Percentiles rank a stretch among this genome's conserved stretches.
Evolutionary conservation across 179 eudicot species (phyloP).

Genomic region (Beta lomatogona): DNA sequence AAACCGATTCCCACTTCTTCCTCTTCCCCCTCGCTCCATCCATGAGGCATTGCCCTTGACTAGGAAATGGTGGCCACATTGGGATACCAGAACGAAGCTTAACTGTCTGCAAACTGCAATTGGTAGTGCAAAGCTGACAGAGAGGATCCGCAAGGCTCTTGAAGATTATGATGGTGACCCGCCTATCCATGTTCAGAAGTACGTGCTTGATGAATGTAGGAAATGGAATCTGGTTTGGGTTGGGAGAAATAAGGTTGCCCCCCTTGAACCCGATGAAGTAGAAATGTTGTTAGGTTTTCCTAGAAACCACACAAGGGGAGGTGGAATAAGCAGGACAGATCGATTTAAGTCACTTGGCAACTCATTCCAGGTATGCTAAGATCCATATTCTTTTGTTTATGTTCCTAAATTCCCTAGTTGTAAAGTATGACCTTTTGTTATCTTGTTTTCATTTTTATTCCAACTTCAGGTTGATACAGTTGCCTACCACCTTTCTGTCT

Average conservation of each 20-base stretch:
- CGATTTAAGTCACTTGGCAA: constrained; percentile 63
- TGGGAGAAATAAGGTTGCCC: constrained; percentile 59
- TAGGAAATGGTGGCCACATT: constrained; percentile 60
- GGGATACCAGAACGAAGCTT: constrained; percentile 55
- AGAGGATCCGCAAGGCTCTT: constrained; percentile 52
- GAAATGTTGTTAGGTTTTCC: constrained; percentile 65
- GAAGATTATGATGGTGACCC: constrained; percentile 45
- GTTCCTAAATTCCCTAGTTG: background rate
- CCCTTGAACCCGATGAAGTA: constrained; percentile 65
- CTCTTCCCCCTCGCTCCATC: constrained; percentile 57
- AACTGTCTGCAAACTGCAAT: constrained; percentile 56
- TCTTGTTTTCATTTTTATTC: background rate
- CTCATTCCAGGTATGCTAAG: constrained; percentile 52
- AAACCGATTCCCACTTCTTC: constrained; percentile 50
- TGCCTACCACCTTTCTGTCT: constrained; percentile 78
- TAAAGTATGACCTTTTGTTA: background rate
- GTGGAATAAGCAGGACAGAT: constrained; percentile 53
- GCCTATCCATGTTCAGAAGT: constrained; percentile 41
- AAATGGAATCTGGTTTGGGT: constrained; percentile 75
- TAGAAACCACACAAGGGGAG: constrained; percentile 62
- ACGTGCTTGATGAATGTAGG: constrained; percentile 42
- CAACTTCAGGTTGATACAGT: constrained; percentile 74
- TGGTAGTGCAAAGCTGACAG: constrained; percentile 56
- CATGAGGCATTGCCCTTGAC: constrained; percentile 53
- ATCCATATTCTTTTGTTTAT: background rate